Conservation (phyloP, 352 stramenopile genomes). For the Globisporangium spiculum region DNA sequence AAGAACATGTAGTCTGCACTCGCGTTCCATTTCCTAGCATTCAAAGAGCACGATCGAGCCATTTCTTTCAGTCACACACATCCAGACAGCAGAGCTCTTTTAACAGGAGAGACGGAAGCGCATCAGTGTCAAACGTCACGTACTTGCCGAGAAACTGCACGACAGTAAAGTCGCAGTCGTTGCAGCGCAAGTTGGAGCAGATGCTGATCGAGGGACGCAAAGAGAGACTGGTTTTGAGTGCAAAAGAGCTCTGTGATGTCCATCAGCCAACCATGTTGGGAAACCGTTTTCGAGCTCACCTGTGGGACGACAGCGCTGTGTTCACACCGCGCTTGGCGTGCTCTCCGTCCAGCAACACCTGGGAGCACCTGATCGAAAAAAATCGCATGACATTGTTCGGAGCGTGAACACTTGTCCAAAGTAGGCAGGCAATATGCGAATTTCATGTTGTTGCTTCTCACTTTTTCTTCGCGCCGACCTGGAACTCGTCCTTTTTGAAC, state of each 20-base stretch:
- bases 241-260: not conserved
- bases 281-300: constrained; percentile 16
- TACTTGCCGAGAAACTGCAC: constrained; percentile 75
- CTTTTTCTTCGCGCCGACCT: constrained; percentile 58
- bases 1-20: constrained; percentile 87
- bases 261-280: not conserved
- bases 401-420: not conserved
- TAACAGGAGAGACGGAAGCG: not conserved
- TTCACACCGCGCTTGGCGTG: constrained; percentile 52
- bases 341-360: constrained; percentile 53
- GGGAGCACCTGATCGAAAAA: constrained; percentile 40
- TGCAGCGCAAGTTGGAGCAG: constrained; percentile 76
- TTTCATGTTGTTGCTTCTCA: constrained; percentile 15
- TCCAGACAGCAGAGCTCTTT: not conserved
- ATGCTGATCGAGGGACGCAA: constrained; percentile 21
- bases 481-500: constrained; percentile 30
- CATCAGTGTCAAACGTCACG: constrained; percentile 8
- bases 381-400: not conserved
- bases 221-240: not conserved
- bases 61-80: not conserved
- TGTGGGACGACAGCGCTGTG: constrained; percentile 51
- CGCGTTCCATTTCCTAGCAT: constrained; percentile 54
- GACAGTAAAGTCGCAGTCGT: constrained; percentile 80
- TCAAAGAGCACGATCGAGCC: not conserved
- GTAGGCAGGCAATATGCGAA: not conserved